These are phyloP conservation scores for Exophiala xenobiotica DNA, from an alignment of 2,329 filamentous ascomycete species.

Conservation along the genomic window DNA sequence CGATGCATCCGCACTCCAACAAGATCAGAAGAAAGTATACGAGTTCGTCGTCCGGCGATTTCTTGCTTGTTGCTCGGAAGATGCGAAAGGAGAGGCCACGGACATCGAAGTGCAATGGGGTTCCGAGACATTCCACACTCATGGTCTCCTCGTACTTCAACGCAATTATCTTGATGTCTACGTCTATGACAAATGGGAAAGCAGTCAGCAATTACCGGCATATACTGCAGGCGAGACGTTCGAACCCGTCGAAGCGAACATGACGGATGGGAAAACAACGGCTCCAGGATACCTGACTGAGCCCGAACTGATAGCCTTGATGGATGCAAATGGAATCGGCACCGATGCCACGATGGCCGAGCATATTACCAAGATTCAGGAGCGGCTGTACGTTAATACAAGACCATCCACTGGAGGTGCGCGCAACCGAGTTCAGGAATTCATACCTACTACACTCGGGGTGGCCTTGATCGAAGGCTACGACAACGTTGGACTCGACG, in stretches of 20 bases:
- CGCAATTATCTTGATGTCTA: constrained; percentile 95
- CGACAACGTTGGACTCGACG: constrained; percentile 88
- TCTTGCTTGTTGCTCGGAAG: constrained; percentile 91
- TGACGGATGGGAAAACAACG: constrained; percentile 86
- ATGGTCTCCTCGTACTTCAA: constrained; percentile 80
- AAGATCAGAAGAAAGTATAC: constrained; percentile 75
- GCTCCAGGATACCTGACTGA: constrained; percentile 87
- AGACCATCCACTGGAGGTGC: constrained; percentile 51
- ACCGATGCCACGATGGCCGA: constrained; percentile 99
- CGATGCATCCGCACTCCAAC: constrained; percentile 58
- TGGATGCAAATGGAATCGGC: constrained; percentile 98
- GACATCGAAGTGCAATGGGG: constrained; percentile 84
- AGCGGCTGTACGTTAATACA: constrained; percentile 79
- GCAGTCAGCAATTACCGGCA: constrained; percentile 74
- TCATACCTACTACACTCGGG: constrained; percentile 88
- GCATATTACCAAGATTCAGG: constrained; percentile 93
- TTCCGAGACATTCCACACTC: constrained; percentile 72
- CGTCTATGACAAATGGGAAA: constrained; percentile 94
- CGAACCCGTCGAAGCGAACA: constrained; percentile 81
- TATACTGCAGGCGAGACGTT: constrained; percentile 80
- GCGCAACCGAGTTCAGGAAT: constrained; percentile 66
- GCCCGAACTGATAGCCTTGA: constrained; percentile 89
- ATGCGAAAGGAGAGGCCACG: constrained; percentile 82
- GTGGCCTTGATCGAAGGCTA: constrained; percentile 92
- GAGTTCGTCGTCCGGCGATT: constrained; percentile 92